Evolutionary conservation across 192 early-diverging fungal genomes (phyloP).

Genomic region (Jimgerdemannia flammicorona): DNA sequence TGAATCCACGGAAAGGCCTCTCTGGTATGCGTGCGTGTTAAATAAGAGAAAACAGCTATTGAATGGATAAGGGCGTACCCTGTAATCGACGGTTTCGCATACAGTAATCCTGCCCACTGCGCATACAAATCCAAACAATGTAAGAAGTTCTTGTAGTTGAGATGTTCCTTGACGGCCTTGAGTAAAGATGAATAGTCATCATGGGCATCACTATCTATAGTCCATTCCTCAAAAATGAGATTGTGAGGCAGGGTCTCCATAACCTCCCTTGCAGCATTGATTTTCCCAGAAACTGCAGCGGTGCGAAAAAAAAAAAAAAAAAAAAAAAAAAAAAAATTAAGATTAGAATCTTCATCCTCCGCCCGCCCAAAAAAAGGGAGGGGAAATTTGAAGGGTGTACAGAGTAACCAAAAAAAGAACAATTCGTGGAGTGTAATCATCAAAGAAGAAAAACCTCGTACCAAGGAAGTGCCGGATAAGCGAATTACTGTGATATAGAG

Average conservation of each 20-base stretch:
- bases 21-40: too few relatives aligned
- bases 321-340: background rate
- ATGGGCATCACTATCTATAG: background rate
- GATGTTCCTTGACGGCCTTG: background rate
- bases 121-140: background rate
- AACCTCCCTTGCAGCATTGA: constrained; percentile 1
- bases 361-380: too few relatives aligned
- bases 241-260: background rate
- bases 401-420: too few relatives aligned
- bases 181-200: background rate
- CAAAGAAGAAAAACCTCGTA: background rate
- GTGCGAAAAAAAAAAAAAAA: background rate
- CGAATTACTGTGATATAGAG: constrained; percentile 37
- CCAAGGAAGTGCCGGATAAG: constrained; percentile 50
- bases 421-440: background rate
- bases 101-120: background rate
- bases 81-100: background rate
- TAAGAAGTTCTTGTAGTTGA: background rate
- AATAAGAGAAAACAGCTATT: too few relatives aligned
- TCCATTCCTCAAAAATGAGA: background rate
- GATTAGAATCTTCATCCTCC: too few relatives aligned
- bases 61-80: background rate
- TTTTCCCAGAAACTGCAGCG: constrained; percentile 6
- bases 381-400: too few relatives aligned
- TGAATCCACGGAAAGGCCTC: too few relatives aligned